Percentiles rank a stretch among this genome's conserved stretches.
Evolutionary conservation across 2,329 filamentous ascomycete species (phyloP).

Genomic region (Talaromyces sp.): DNA sequence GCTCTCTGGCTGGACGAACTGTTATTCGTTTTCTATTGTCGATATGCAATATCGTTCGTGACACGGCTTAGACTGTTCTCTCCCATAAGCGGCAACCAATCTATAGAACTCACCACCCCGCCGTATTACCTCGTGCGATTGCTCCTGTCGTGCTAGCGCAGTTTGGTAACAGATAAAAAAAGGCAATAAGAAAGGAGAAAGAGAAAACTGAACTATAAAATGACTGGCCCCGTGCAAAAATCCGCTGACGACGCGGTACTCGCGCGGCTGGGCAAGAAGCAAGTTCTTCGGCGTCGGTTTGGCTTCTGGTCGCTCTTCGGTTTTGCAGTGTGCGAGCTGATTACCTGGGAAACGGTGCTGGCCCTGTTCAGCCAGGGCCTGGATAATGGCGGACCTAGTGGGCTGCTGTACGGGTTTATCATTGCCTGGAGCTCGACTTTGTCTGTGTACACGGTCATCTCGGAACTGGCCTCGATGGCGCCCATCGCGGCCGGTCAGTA

Average conservation of each 20-base stretch:
- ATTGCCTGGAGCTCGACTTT: slow-evolving; percentile 49
- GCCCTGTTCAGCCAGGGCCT: slow-evolving; percentile 40
- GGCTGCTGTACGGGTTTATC: slow-evolving; percentile 50
- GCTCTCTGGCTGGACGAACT: no score
- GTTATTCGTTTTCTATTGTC: not conserved
- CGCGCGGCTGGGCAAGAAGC: slow-evolving; percentile 43
- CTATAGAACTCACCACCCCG: not conserved
- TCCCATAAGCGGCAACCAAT: not conserved
- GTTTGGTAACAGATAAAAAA: not conserved
- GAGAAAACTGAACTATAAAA: not conserved
- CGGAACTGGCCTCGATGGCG: slow-evolving; percentile 45
- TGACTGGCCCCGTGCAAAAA: slow-evolving; percentile 8
- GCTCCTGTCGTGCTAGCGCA: not conserved
- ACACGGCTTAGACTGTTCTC: not conserved
- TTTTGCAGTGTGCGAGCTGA: slow-evolving; percentile 42
- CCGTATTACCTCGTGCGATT: not conserved
- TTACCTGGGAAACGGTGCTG: slow-evolving; percentile 45
- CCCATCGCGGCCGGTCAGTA: slow-evolving; percentile 45
- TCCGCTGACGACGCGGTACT: slow-evolving; percentile 32
- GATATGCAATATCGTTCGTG: not conserved
- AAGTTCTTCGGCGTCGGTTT: slow-evolving; percentile 42
- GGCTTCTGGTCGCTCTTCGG: slow-evolving; percentile 40
- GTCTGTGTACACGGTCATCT: slow-evolving; percentile 44
- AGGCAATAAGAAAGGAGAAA: not conserved
- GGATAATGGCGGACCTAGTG: slow-evolving; percentile 45